These are phyloP conservation scores for Medicago truncatula DNA, from an alignment of 306 rosid genomes.

Conservation along the genomic window DNA sequence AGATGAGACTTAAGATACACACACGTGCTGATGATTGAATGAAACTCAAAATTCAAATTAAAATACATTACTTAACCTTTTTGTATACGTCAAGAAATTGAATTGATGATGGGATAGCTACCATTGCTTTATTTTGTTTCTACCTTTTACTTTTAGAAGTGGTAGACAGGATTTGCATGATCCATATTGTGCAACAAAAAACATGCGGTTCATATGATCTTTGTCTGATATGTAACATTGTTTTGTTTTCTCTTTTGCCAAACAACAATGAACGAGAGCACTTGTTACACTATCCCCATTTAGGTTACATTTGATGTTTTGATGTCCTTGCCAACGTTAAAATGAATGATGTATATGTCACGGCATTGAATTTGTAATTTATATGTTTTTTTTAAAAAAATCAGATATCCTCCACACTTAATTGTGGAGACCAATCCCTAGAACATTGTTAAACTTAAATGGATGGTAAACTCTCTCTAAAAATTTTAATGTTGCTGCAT, in stretches of 20 bases:
- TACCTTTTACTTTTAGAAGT: not conserved
- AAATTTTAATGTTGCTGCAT: too few relatives aligned
- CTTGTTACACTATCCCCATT: not conserved
- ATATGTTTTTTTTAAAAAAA: too few relatives aligned
- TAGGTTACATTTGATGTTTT: not conserved
- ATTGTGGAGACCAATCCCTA: too few relatives aligned
- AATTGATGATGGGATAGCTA: constrained; percentile 42
- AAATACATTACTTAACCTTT: constrained; percentile 5
- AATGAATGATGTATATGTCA: not conserved
- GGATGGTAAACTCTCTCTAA: too few relatives aligned
- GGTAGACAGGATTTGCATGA: constrained; percentile 52
- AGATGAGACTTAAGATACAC: constrained; percentile 20
- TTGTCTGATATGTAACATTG: constrained; percentile 10
- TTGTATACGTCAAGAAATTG: constrained; percentile 43
- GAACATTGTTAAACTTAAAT: too few relatives aligned
- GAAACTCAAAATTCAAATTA: constrained; percentile 1
- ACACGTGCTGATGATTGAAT: constrained; percentile 16
- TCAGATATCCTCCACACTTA: too few relatives aligned
- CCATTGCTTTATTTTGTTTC: not conserved
- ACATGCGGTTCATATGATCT: constrained; percentile 59
- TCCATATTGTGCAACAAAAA: constrained; percentile 51
- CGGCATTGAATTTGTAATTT: not conserved
- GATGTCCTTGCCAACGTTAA: not conserved
- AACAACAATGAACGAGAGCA: not conserved
- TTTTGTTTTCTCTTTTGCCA: not conserved